Conservation (phyloP, 257 asterid genomes). For the Fraxinus pennsylvanica region DNA sequence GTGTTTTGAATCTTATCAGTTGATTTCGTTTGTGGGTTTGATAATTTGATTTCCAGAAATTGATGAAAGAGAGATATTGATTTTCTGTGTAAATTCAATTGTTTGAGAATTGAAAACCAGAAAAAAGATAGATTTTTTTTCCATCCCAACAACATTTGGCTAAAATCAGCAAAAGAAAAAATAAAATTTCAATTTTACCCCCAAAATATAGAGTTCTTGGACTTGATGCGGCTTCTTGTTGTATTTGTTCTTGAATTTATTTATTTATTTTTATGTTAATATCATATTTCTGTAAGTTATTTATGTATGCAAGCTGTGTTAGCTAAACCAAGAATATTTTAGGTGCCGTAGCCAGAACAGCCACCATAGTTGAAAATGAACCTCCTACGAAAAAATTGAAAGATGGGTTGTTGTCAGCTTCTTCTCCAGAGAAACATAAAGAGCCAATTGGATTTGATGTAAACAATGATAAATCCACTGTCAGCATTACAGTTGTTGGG, state of each 20-base stretch:
- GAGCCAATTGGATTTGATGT: slow-evolving; percentile 24
- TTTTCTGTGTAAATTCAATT: not conserved
- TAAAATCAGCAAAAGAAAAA: not conserved
- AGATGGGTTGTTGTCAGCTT: slow-evolving; percentile 42
- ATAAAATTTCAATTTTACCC: not conserved
- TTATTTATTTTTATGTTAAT: not conserved
- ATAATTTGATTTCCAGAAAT: not conserved
- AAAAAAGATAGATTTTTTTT: not conserved
- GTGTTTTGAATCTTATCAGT: not conserved
- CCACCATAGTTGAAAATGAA: slow-evolving; percentile 34
- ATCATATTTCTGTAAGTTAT: not conserved
- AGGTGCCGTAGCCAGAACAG: slow-evolving; percentile 49
- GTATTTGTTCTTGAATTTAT: not conserved
- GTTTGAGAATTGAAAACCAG: not conserved
- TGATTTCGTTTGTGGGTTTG: not conserved
- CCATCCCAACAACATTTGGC: not conserved
- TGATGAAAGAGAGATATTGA: not conserved
- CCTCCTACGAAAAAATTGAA: slow-evolving; percentile 42
- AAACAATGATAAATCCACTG: slow-evolving; percentile 54
- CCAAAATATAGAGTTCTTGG: not conserved
- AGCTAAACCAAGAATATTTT: slow-evolving; percentile 18
- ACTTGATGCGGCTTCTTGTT: not conserved
- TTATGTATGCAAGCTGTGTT: slow-evolving; percentile 12
- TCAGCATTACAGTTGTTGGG: slow-evolving; percentile 89
- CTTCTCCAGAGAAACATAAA: slow-evolving; percentile 41